These are phyloP conservation scores for Aspergillus sclerotiicarbonarius DNA, from an alignment of 495 filamentous ascomycete genomes.

Conservation along the genomic window DNA sequence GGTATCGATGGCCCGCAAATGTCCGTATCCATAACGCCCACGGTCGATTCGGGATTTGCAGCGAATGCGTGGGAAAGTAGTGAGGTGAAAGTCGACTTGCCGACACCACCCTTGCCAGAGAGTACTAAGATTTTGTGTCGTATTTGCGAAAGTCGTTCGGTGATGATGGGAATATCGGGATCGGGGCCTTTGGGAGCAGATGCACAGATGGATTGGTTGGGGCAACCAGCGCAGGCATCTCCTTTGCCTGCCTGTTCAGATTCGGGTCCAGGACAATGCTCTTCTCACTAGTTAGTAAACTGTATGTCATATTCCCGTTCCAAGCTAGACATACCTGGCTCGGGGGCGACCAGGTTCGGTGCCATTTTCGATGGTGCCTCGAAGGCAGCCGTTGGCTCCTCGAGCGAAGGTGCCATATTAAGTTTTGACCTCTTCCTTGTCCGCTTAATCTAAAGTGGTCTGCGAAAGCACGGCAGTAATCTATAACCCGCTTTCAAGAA, in stretches of 20 bases:
- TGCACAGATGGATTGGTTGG: slow-evolving; percentile 93
- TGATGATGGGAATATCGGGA: slow-evolving; percentile 86
- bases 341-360: slow-evolving; percentile 84
- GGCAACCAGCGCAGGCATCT: slow-evolving; percentile 89
- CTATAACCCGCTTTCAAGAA: background rate
- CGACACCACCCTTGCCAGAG: slow-evolving; percentile 94
- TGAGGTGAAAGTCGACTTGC: slow-evolving; percentile 87
- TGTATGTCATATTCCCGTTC: background rate
- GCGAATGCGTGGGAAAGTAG: slow-evolving; percentile 88
- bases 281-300: slow-evolving; percentile 27
- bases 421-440: background rate
- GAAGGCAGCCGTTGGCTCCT: slow-evolving; percentile 66
- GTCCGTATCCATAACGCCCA: slow-evolving; percentile 96
- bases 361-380: slow-evolving; percentile 65
- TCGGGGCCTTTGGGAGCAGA: slow-evolving; percentile 94
- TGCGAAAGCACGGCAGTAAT: background rate
- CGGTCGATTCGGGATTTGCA: slow-evolving; percentile 64
- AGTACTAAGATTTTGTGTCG: slow-evolving; percentile 89
- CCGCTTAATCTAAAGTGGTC: background rate
- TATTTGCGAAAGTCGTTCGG: slow-evolving; percentile 74
- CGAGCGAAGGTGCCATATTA: slow-evolving; percentile 67
- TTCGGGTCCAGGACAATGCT: slow-evolving; percentile 95
- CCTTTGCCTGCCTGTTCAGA: slow-evolving; percentile 79
- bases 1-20: slow-evolving; percentile 93
- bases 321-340: slow-evolving; percentile 59